A percentile compares a stretch with the other conserved stretches of the same genome.
Evolutionary conservation across 345 rosid species (phyloP).

Genomic region (Citropsis articulata): DNA sequence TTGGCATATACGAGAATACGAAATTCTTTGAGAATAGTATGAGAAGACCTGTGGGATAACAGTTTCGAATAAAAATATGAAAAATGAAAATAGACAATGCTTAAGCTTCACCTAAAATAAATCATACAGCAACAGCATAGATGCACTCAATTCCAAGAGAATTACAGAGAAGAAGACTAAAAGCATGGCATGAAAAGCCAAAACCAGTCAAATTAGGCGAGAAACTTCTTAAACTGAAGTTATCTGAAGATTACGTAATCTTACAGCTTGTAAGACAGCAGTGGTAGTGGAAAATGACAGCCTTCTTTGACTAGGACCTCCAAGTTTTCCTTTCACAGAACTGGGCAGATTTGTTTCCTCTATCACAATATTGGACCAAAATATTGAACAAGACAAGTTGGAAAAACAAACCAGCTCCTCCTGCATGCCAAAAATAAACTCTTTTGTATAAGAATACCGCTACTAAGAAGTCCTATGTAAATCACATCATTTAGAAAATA

Average conservation of each 20-base stretch:
- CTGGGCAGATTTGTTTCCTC: constrained; percentile 54
- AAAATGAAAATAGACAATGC: not conserved
- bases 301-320: constrained; percentile 97
- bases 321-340: constrained; percentile 82
- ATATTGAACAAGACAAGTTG: constrained; percentile 56
- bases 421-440: constrained; percentile 40
- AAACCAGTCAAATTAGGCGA: not conserved
- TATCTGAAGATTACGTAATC: constrained; percentile 18
- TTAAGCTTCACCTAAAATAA: not conserved
- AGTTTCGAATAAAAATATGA: not conserved
- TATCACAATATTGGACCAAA: constrained; percentile 45
- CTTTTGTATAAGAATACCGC: not conserved
- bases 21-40: not conserved
- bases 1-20: not conserved
- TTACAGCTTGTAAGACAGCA: constrained; percentile 80
- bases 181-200: not conserved
- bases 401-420: constrained; percentile 65
- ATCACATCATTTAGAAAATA: constrained; percentile 6
- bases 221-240: constrained; percentile 7
- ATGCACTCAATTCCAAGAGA: not conserved
- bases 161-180: not conserved
- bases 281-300: constrained; percentile 60
- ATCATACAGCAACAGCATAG: not conserved
- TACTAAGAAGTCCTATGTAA: not conserved
- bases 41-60: not conserved